Base-by-base conservation (phyloP, 2,329 filamentous ascomycete species). In the Botrytis paeoniae region DNA sequence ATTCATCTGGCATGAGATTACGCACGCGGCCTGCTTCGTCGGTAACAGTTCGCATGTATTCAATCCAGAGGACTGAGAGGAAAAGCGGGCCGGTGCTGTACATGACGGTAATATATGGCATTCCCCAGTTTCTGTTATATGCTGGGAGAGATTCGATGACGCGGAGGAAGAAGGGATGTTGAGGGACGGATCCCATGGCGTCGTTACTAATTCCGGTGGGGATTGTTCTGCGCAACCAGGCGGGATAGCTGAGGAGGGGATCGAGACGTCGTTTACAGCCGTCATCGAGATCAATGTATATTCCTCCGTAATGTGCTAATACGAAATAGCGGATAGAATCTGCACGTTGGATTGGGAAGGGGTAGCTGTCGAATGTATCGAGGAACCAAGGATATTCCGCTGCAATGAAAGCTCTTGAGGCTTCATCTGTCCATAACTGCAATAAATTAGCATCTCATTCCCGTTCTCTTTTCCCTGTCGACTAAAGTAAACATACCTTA, bases 201-300 rank as follows among this genome's bases (percentile, higher is more conserved):
- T 95, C 92, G 83, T 95, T 95, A 76, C 90, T 92, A 77, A 95
- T 93, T 75, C 92, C 92, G 1, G 92, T 95, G 3, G 93, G 93
- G 4, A 87, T 84, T 0, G 93, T 95, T 76, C 89, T 88, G 76
- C 91, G 89, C 22, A 92, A 85, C 87, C 90, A 93, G 60, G 91
- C 89, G 29, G 89, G 89, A 81, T 92, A 93, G 69, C 86, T 85
- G 73, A 92, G 88, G 22, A 92, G 86, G 70, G 90, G 90, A 78
- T 93, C 91, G 18, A 82, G 79, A 39, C 76, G 76, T 22, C 80
- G 76, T 43, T 79, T 79, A 74, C 80, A 82, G 20, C 80, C 80
- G 71, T 81, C 80, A 81, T 96, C 93, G 65, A 95, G 83, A 79
- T 96, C 93, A 77, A 95, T 89, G 82, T 95, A 95, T 72, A 94